These are phyloP conservation scores for Mortierella sp. DNA, from an alignment of 371 early-diverging fungal genomes.

Conservation along the genomic window DNA sequence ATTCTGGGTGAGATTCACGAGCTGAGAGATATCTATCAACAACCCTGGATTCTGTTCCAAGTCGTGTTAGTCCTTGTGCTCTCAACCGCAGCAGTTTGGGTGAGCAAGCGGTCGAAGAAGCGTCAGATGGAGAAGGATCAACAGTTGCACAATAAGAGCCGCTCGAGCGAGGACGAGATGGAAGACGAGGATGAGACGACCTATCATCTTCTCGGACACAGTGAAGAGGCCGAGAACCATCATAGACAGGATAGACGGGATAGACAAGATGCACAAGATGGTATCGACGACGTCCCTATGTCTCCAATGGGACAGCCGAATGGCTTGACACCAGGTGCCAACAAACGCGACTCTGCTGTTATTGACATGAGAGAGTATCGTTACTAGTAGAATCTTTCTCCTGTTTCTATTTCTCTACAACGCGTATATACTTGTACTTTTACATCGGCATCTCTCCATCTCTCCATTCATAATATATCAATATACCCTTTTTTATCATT, in stretches of 20 bases:
- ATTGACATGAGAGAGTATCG: slow-evolving; percentile 40
- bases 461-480: not conserved
- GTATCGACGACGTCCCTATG: slow-evolving; percentile 25
- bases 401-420: not conserved
- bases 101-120: slow-evolving; percentile 44
- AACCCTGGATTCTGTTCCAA: slow-evolving; percentile 53
- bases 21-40: slow-evolving; percentile 53
- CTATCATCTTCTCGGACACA: slow-evolving; percentile 19
- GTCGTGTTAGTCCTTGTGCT: slow-evolving; percentile 47
- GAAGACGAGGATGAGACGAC: slow-evolving; percentile 29
- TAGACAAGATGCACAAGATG: not conserved
- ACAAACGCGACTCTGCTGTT: slow-evolving; percentile 37
- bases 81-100: slow-evolving; percentile 21
- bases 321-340: not conserved
- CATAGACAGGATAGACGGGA: not conserved
- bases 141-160: slow-evolving; percentile 11
- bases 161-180: slow-evolving; percentile 26
- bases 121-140: slow-evolving; percentile 36
- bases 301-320: slow-evolving; percentile 7
- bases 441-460: not conserved
- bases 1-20: slow-evolving; percentile 55
- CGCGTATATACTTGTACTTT: slow-evolving; percentile 3
- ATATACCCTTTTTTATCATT: slow-evolving; percentile 13
- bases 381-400: slow-evolving; percentile 9
- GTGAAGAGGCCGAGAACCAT: slow-evolving; percentile 4